These are phyloP conservation scores for Alternaria gaisen DNA, from an alignment of 2,329 filamentous ascomycete genomes.

Conservation along the genomic window DNA sequence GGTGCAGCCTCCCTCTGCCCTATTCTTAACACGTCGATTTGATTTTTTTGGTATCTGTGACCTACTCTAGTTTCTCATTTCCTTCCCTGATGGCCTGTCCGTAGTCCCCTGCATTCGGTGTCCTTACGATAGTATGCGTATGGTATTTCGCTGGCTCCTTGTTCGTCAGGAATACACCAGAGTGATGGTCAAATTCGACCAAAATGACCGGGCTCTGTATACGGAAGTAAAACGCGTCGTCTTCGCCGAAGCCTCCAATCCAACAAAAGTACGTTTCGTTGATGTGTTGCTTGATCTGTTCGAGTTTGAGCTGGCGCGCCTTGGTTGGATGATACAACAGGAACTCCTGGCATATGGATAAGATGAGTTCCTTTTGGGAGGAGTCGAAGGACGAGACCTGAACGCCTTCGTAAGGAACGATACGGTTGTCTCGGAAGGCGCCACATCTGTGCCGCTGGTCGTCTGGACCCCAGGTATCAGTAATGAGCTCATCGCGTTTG, in stretches of 20 bases:
- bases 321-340: slow-evolving; percentile 70
- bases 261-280: slow-evolving; percentile 81
- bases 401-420: slow-evolving; percentile 77
- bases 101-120: slow-evolving; percentile 80
- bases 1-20: neutral
- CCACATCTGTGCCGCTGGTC: slow-evolving; percentile 82
- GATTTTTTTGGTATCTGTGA: neutral
- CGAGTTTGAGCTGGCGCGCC: slow-evolving; percentile 64
- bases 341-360: slow-evolving; percentile 69
- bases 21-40: neutral
- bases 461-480: slow-evolving; percentile 78
- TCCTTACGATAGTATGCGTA: slow-evolving; percentile 76
- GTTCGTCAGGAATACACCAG: slow-evolving; percentile 79
- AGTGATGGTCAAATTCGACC: slow-evolving; percentile 82
- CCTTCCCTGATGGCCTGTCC: slow-evolving; percentile 62
- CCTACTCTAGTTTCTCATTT: slow-evolving; percentile 26
- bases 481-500: slow-evolving; percentile 50
- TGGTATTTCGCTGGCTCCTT: slow-evolving; percentile 79
- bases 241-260: slow-evolving; percentile 74
- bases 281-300: slow-evolving; percentile 64
- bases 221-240: slow-evolving; percentile 79
- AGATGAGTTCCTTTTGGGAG: slow-evolving; percentile 64
- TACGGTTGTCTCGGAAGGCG: slow-evolving; percentile 79
- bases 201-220: slow-evolving; percentile 79
- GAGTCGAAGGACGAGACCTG: slow-evolving; percentile 60